Conservation (phyloP, 1,139 yeast species). For the Hanseniaspora uvarum region DNA sequence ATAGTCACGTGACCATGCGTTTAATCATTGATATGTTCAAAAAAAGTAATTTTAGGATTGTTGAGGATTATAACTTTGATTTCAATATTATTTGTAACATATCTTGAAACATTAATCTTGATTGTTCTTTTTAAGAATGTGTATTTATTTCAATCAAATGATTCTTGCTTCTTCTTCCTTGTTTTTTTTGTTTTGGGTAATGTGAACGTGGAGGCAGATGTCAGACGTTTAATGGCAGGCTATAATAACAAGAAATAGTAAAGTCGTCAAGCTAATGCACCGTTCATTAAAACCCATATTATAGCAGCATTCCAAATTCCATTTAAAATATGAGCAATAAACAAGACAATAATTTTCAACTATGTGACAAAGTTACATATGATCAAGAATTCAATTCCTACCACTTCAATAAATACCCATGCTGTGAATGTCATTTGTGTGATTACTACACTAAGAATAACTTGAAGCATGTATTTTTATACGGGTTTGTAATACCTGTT, state of each 20-base stretch:
- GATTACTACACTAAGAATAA: neutral
- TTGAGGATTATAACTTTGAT: neutral
- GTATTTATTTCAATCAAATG: too few species aligned
- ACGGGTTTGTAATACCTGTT: slow-evolving; percentile 12
- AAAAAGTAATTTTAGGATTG: neutral
- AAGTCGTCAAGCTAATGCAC: neutral
- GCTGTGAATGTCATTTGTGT: slow-evolving; percentile 11
- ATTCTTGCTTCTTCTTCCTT: too few species aligned
- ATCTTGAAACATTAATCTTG: neutral
- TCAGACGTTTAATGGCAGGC: too few species aligned
- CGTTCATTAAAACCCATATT: neutral
- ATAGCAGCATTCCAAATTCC: neutral
- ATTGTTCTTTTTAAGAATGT: neutral
- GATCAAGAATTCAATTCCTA: neutral
- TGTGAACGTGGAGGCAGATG: neutral
- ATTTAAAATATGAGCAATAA: neutral
- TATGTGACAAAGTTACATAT: neutral
- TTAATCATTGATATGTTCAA: slow-evolving; percentile 3
- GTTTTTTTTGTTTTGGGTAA: too few species aligned
- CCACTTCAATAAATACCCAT: neutral
- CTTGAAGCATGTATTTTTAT: slow-evolving; percentile 1
- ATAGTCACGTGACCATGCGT: neutral
- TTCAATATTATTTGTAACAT: neutral
- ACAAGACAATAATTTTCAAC: neutral
- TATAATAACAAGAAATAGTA: too few species aligned